These are phyloP conservation scores for Poa annua DNA, from an alignment of 176 grass and related monocot species.

Conservation along the genomic window DNA sequence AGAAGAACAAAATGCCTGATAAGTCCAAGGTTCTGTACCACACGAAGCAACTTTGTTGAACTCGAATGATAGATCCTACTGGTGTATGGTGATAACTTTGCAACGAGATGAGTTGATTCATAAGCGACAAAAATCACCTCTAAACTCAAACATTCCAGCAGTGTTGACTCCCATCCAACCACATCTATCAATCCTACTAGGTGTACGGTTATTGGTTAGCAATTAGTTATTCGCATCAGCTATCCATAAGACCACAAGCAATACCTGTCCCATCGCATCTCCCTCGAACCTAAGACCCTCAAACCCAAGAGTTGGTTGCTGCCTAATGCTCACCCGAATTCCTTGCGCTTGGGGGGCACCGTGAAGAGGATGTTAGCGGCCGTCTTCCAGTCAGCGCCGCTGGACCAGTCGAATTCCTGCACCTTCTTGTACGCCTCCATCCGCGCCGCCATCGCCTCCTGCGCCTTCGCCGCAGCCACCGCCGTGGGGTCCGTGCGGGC, in stretches of 20 bases:
- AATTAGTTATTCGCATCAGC: background rate
- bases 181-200: background rate
- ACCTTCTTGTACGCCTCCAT: slow-evolving; percentile 54
- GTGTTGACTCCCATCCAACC: background rate
- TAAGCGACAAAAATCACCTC: background rate
- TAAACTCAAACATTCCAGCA: background rate
- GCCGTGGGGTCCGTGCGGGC: background rate
- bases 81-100: too few species aligned
- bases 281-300: slow-evolving; percentile 8
- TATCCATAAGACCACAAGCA: background rate
- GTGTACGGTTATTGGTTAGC: background rate
- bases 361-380: slow-evolving; percentile 61
- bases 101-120: background rate
- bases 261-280: background rate
- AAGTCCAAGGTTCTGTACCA: background rate
- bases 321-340: slow-evolving; percentile 30
- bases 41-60: background rate
- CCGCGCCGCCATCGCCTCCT: slow-evolving; percentile 35
- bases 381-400: slow-evolving; percentile 50
- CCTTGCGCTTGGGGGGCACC: slow-evolving; percentile 49
- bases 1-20: background rate
- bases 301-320: slow-evolving; percentile 10
- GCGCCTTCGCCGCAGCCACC: slow-evolving; percentile 21
- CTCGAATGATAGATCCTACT: background rate
- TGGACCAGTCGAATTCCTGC: slow-evolving; percentile 54